These are phyloP conservation scores for Perkinsus olseni DNA, from an alignment of 169 alveolate species.

Conservation along the genomic window DNA sequence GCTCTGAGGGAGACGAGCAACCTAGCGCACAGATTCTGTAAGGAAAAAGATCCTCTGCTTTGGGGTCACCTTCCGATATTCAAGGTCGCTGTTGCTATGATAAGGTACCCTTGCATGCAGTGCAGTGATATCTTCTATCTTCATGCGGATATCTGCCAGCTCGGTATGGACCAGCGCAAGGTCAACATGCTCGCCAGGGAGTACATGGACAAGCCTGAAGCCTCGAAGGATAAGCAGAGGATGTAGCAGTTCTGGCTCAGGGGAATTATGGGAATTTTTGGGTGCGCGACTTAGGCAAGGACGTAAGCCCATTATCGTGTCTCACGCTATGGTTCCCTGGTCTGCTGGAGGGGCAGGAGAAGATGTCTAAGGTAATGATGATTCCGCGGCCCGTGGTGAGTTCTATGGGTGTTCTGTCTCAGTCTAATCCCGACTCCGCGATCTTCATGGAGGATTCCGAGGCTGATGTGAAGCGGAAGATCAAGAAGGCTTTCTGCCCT, in stretches of 20 bases:
- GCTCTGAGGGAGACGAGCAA: slow-evolving; percentile 89
- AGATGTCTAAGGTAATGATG: slow-evolving; percentile 87
- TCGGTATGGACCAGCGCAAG: slow-evolving; percentile 98
- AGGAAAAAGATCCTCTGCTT: not conserved
- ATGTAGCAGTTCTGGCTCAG: not conserved
- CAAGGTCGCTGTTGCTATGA: not conserved
- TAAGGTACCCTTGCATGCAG: slow-evolving; percentile 93
- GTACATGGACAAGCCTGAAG: slow-evolving; percentile 41
- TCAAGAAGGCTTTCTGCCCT: slow-evolving; percentile 92
- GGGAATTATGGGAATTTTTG: not conserved
- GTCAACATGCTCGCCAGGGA: slow-evolving; percentile 98
- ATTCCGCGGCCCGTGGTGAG: slow-evolving; percentile 16
- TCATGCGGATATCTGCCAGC: slow-evolving; percentile 95
- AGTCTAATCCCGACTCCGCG: slow-evolving; percentile 77
- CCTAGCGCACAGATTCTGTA: slow-evolving; percentile 73
- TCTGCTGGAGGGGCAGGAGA: slow-evolving; percentile 90
- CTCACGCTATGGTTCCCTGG: slow-evolving; percentile 95
- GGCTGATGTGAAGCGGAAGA: slow-evolving; percentile 83
- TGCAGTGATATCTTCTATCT: slow-evolving; percentile 96
- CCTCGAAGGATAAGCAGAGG: not conserved
- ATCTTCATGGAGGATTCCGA: slow-evolving; percentile 96
- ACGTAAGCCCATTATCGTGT: slow-evolving; percentile 77
- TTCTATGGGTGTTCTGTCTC: slow-evolving; percentile 41
- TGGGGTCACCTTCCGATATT: not conserved
- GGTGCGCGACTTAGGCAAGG: not conserved